phyloP scores from a whole-genome alignment of 2,329 filamentous ascomycete genomes.

The Teratosphaeria zuluensis region DNA sequence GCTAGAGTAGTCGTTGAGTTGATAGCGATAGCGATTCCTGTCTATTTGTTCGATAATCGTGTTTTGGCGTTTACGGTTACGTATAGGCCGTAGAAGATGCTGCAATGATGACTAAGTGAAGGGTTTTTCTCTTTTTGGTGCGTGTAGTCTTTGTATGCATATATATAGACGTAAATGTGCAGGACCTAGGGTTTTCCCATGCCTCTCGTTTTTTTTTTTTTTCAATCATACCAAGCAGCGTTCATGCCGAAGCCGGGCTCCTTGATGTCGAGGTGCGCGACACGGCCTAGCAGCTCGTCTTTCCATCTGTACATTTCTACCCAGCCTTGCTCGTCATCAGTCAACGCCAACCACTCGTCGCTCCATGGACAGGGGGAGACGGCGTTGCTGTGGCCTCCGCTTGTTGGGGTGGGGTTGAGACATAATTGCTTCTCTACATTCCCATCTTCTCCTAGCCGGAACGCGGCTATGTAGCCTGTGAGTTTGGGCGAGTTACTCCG shows the following conservation, averaged over 20 bases:
- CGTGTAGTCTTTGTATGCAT: not conserved
- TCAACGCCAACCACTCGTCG: conserved; percentile 84
- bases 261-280: conserved; percentile 65
- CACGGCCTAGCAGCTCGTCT: conserved; percentile 67
- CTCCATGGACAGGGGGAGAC: conserved; percentile 75
- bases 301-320: conserved; percentile 82
- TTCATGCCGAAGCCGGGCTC: conserved; percentile 95
- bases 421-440: conserved; percentile 69
- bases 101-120: not conserved
- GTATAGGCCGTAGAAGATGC: conserved; percentile 11
- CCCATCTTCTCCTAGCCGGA: conserved; percentile 56
- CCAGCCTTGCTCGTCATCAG: conserved; percentile 79
- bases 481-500: conserved; percentile 65
- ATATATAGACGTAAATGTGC: not conserved
- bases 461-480: conserved; percentile 75
- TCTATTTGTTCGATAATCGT: conserved; percentile 9
- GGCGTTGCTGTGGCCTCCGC: conserved; percentile 80
- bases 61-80: conserved; percentile 7
- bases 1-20: conserved; percentile 15
- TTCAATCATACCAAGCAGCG: conserved; percentile 81
- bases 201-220: too few relatives aligned
- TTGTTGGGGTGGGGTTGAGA: conserved; percentile 75
- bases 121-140: too few relatives aligned
- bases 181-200: too few relatives aligned
- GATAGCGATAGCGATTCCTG: conserved; percentile 9